A percentile compares a stretch with the other conserved stretches of the same genome.
These are phyloP conservation scores for Diospyros lotus DNA, from an alignment of 148 eudicot genomes.

Conservation along the genomic window DNA sequence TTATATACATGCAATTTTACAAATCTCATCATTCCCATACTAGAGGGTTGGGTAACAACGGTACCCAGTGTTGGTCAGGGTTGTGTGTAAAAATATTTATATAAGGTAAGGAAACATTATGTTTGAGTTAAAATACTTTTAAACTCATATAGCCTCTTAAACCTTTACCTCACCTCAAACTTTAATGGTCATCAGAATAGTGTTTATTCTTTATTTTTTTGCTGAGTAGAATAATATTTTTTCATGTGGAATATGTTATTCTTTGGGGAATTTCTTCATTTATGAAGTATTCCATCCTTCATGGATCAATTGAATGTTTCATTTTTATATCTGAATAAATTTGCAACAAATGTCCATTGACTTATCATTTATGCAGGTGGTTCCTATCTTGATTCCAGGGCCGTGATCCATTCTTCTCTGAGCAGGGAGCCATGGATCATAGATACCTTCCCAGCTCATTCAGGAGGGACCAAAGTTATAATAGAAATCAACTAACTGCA, in stretches of 20 bases:
- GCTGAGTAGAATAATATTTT: background rate
- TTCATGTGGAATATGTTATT: background rate
- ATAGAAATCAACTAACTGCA: conserved; percentile 15
- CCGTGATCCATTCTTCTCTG: conserved; percentile 7
- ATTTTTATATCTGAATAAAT: background rate
- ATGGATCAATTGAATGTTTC: background rate
- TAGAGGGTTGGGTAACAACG: too few species aligned
- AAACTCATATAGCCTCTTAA: too few species aligned
- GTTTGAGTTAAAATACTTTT: too few species aligned
- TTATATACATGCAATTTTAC: too few species aligned
- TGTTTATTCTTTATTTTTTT: background rate
- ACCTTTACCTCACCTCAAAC: too few species aligned
- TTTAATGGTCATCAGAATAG: too few species aligned
- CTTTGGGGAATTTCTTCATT: background rate
- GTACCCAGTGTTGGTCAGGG: too few species aligned
- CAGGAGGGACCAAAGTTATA: conserved; percentile 12
- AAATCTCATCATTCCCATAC: too few species aligned
- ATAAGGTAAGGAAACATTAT: too few species aligned
- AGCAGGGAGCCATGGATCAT: conserved; percentile 12
- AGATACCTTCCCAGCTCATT: conserved; percentile 16
- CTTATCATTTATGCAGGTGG: conserved; percentile 1
- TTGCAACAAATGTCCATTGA: background rate
- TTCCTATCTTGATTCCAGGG: background rate
- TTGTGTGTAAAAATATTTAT: too few species aligned
- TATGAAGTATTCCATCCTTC: background rate